Base-by-base conservation (phyloP, 495 filamentous ascomycete species). In the Talaromyces nanjingensis region DNA sequence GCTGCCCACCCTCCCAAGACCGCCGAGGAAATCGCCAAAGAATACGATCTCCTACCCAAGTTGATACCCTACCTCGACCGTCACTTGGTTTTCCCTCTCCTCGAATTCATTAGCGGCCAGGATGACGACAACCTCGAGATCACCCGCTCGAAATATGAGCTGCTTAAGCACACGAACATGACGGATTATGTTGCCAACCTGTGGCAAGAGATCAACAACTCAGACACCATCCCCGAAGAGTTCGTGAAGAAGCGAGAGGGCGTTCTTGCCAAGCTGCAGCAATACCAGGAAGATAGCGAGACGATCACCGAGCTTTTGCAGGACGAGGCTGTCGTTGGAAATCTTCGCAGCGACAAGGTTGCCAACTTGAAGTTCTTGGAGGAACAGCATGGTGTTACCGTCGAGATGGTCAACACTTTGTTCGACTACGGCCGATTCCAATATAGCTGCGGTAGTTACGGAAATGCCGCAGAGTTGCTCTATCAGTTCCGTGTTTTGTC, bases 101-200 rank as follows among this genome's bases (percentile, higher is more conserved):
- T 98, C 71, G 90, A 96, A 79, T 96, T 94, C 81, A 85, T 86
- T 69, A 76, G 74, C 65, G 76, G 74, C 61, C 76, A 69, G 66
- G 85, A 86, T 74, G 83, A 83, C 69, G 81, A 84, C 63, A 78
- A 88, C 37, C 79, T 82, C 60, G 88, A 91, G 70, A 87, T 93
- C 68, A 86, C 84, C 31, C 86, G 88, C 71, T 86, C 91, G 70
- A 96, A 96, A 74, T 97, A 91, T 74, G 87, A 92, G 75, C 85
- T 98, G 31, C 85, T 97, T 63, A 93, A 96, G 83, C 85, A 89
- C 74, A 96, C 94, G 63, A 96, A 98, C 81, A 98, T 98, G 94
- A 91, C 87, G 68, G 94, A 98, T 76, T 98, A 96, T 74, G 91
- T 97, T 47, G 91, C 91, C 67, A 87, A 87, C 66, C 80, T 98